Evolutionary conservation across 164 flowering plant genomes (phyloP).

Genomic region (Magnolia officinalis): DNA sequence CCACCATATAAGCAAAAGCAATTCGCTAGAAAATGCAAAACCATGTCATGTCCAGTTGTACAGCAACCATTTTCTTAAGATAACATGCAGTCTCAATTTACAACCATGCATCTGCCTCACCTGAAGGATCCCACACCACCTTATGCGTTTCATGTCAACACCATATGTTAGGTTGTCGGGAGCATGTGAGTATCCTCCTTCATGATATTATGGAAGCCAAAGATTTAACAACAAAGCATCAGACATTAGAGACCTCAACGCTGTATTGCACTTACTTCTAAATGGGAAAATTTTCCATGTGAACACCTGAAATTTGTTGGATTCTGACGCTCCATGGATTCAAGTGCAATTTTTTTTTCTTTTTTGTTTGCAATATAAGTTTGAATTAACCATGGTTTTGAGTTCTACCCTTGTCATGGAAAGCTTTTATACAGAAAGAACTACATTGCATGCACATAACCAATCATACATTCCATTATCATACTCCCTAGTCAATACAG

Average conservation of each 20-base stretch:
- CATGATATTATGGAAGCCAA: constrained; percentile 11
- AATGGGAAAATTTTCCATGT: neutral
- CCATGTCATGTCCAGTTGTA: neutral
- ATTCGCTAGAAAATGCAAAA: constrained; percentile 55
- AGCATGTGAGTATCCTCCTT: constrained; percentile 86
- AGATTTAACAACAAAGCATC: neutral
- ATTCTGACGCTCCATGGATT: neutral
- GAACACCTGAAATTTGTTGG: neutral
- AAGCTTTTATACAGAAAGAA: neutral
- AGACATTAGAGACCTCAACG: neutral
- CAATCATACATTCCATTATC: no score
- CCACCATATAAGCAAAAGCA: constrained; percentile 73
- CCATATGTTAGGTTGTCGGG: constrained; percentile 81
- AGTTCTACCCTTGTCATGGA: neutral
- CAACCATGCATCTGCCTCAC: constrained; percentile 25
- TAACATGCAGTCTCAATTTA: neutral
- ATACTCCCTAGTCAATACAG: no score
- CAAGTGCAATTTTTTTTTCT: neutral
- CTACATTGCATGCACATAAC: neutral
- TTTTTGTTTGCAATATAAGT: neutral
- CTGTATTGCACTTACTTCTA: neutral
- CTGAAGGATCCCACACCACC: constrained; percentile 95
- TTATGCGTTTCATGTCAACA: constrained; percentile 66
- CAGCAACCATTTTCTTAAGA: neutral
- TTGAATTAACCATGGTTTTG: neutral